Conservation (phyloP, 495 filamentous ascomycete species). For the Parachaetomium inaequale region DNA sequence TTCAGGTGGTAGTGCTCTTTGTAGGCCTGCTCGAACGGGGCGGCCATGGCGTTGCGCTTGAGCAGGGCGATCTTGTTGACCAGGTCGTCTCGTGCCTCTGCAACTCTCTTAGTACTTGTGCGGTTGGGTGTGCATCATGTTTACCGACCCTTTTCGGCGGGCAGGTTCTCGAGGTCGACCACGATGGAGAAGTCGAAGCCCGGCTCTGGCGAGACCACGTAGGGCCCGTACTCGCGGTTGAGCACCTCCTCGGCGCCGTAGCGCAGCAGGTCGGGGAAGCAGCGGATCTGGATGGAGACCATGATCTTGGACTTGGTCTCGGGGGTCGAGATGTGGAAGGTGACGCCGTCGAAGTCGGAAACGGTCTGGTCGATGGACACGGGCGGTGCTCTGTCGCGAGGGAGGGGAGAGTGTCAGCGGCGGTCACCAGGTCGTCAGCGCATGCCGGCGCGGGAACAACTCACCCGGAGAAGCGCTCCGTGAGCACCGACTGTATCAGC, state of each 20-base stretch:
- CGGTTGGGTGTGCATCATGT: neutral
- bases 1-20: constrained; percentile 81
- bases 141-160: constrained; percentile 62
- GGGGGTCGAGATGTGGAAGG: constrained; percentile 95
- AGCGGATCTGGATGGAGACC: constrained; percentile 89
- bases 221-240: constrained; percentile 87
- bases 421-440: neutral
- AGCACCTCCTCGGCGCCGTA: constrained; percentile 91
- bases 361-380: constrained; percentile 93
- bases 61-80: constrained; percentile 80
- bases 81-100: constrained; percentile 77
- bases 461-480: constrained; percentile 90
- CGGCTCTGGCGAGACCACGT: constrained; percentile 79
- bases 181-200: constrained; percentile 94
- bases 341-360: constrained; percentile 96
- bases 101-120: constrained; percentile 15
- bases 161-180: constrained; percentile 83
- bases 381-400: constrained; percentile 62
- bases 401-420: constrained; percentile 2
- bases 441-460: constrained; percentile 17
- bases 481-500: constrained; percentile 90
- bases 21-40: constrained; percentile 94
- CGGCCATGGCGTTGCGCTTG: constrained; percentile 97
- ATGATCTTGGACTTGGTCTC: constrained; percentile 88
- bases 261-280: constrained; percentile 83